Evolutionary conservation across 1,284 basidiomycete species (phyloP).

Genomic region (Ganoderma lingzhi): DNA sequence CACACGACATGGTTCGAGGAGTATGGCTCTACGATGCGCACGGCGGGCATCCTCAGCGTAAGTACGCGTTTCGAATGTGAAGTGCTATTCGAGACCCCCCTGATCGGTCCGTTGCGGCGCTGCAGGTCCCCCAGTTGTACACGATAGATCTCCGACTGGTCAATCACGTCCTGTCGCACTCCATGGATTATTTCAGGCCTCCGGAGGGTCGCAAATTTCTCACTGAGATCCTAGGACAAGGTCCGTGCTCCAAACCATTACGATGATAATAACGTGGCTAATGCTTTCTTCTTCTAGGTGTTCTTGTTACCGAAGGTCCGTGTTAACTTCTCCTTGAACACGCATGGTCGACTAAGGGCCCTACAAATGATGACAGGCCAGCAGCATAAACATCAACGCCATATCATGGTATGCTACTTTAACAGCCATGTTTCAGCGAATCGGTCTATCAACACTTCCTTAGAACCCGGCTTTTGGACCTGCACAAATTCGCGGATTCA

Average conservation of each 20-base stretch:
- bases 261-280: too few species aligned
- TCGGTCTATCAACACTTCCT: not conserved
- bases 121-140: slow-evolving; percentile 1
- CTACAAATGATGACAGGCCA: not conserved
- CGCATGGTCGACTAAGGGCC: not conserved
- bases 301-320: slow-evolving; percentile 3
- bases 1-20: too few species aligned
- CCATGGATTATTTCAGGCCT: slow-evolving; percentile 1
- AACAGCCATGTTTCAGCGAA: too few species aligned
- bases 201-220: slow-evolving; percentile 3
- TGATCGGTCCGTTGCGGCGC: not conserved
- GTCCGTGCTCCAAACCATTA: not conserved
- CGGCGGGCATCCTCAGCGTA: not conserved
- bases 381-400: slow-evolving; percentile 4
- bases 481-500: slow-evolving; percentile 60
- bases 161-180: slow-evolving; percentile 8
- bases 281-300: not conserved
- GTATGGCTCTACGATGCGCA: too few species aligned
- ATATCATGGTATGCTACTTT: not conserved
- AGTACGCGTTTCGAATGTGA: not conserved
- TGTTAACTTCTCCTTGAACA: not conserved
- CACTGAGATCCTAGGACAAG: not conserved
- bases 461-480: slow-evolving; percentile 68
- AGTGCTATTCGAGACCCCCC: not conserved
- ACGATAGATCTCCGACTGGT: not conserved